These are phyloP conservation scores for Pyrrhoderma lamaoense DNA, from an alignment of 1,284 basidiomycete genomes.

Conservation along the genomic window DNA sequence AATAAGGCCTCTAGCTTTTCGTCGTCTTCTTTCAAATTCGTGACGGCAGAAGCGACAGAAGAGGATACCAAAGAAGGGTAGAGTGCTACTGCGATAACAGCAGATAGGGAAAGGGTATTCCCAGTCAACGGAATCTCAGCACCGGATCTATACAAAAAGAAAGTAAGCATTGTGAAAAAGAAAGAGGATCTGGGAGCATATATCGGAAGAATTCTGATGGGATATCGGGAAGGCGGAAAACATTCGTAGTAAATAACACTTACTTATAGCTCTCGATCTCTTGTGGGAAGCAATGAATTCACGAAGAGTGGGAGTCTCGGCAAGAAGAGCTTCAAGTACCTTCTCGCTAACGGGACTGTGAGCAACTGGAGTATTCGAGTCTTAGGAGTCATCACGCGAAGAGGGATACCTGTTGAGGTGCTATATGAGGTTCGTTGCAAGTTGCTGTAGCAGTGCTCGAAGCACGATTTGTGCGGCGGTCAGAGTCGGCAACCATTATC, in stretches of 20 bases:
- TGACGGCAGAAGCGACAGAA: slow-evolving; percentile 36
- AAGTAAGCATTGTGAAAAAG: not conserved
- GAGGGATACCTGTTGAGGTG: slow-evolving; percentile 14
- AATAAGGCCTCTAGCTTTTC: slow-evolving; percentile 41
- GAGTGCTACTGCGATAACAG: slow-evolving; percentile 65
- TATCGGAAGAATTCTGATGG: too few relatives aligned
- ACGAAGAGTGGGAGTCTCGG: slow-evolving; percentile 24
- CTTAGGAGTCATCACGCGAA: slow-evolving; percentile 9
- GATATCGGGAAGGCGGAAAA: too few relatives aligned
- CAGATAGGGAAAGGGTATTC: slow-evolving; percentile 61
- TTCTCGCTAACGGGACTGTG: not conserved
- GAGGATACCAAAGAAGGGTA: slow-evolving; percentile 49
- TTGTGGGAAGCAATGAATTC: slow-evolving; percentile 43
- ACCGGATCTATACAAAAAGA: slow-evolving; percentile 39
- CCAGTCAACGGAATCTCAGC: slow-evolving; percentile 61
- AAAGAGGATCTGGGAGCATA: not conserved
- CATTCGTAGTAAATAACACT: slow-evolving; percentile 22
- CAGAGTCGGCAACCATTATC: slow-evolving; percentile 9
- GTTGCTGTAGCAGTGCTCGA: not conserved
- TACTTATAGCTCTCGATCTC: slow-evolving; percentile 49
- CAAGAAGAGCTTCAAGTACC: slow-evolving; percentile 6
- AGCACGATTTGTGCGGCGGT: not conserved
- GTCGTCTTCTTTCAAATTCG: slow-evolving; percentile 9
- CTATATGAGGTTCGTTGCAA: not conserved
- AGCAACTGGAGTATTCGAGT: not conserved